phyloP scores from a whole-genome alignment of 768 basidiomycete genomes.

The Xanthoconium purpureum region DNA sequence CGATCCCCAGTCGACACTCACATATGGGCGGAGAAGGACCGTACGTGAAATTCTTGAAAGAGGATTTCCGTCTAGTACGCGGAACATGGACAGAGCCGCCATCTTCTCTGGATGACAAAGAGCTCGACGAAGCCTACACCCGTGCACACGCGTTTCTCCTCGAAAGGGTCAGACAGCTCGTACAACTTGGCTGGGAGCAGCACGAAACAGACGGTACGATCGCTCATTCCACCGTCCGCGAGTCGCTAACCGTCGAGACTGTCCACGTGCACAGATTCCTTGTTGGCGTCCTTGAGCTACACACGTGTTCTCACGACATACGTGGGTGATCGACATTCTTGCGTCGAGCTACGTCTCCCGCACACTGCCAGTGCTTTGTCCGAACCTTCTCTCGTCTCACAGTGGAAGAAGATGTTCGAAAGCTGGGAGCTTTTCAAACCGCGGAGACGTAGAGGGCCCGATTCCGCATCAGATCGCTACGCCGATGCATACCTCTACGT shows the following conservation, averaged over 20 bases:
- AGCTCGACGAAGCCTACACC: neutral
- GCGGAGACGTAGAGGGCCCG: neutral
- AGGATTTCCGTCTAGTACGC: neutral
- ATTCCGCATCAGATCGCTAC: neutral
- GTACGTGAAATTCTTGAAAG: slow-evolving; percentile 1
- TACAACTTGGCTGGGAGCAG: neutral
- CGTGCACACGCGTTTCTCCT: neutral
- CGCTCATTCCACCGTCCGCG: neutral
- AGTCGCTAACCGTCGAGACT: neutral
- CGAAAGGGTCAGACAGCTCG: neutral
- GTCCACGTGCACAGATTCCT: neutral
- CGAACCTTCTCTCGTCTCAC: neutral
- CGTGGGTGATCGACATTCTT: neutral
- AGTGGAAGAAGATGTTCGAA: slow-evolving; percentile 2
- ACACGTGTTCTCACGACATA: neutral
- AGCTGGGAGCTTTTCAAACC: neutral
- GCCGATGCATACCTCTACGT: slow-evolving; percentile 6
- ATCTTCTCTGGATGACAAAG: neutral
- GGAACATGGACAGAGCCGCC: neutral
- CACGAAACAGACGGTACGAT: neutral
- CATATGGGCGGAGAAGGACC: slow-evolving; percentile 9
- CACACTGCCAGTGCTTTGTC: slow-evolving; percentile 1
- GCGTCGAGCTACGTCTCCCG: neutral
- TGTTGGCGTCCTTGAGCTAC: neutral
- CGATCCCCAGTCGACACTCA: neutral